These are phyloP conservation scores for Globisporangium polare DNA, from an alignment of 352 stramenopile genomes.

Conservation along the genomic window DNA sequence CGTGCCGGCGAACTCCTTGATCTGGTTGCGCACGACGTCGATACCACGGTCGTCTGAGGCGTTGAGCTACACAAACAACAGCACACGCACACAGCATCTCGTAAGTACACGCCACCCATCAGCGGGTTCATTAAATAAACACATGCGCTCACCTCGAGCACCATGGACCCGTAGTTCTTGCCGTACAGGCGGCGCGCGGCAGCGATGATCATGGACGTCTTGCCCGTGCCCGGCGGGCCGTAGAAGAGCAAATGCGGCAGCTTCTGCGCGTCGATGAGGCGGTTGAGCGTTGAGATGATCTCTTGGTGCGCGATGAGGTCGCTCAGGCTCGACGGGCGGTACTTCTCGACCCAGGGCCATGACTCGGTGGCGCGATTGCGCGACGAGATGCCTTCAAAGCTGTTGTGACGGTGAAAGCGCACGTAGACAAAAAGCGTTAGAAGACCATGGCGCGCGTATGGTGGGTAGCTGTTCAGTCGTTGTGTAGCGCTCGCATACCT, in stretches of 20 bases:
- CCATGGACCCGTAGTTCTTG: conserved; percentile 93
- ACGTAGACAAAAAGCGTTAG: not conserved
- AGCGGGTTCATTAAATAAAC: not conserved
- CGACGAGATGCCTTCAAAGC: conserved; percentile 83
- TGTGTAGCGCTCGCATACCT: conserved; percentile 9
- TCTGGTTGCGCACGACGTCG: conserved; percentile 96
- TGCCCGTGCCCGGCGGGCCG: conserved; percentile 95
- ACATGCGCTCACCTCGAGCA: conserved; percentile 70
- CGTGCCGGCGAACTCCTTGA: conserved; percentile 97
- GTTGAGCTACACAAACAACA: conserved; percentile 83
- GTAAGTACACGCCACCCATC: not conserved
- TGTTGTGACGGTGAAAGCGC: not conserved
- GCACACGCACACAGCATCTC: not conserved
- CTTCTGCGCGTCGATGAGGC: conserved; percentile 95
- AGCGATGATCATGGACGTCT: conserved; percentile 98
- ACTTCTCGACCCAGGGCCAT: conserved; percentile 98
- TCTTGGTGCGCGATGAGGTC: conserved; percentile 97
- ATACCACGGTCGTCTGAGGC: conserved; percentile 97
- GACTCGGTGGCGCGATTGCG: conserved; percentile 78
- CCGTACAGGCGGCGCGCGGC: conserved; percentile 95
- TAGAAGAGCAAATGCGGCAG: conserved; percentile 97
- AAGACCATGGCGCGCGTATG: not conserved
- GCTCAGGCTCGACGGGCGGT: conserved; percentile 91
- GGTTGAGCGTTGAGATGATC: conserved; percentile 95
- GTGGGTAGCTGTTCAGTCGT: not conserved